Conservation (phyloP, 306 rosid genomes). For the Corylus avellana region DNA sequence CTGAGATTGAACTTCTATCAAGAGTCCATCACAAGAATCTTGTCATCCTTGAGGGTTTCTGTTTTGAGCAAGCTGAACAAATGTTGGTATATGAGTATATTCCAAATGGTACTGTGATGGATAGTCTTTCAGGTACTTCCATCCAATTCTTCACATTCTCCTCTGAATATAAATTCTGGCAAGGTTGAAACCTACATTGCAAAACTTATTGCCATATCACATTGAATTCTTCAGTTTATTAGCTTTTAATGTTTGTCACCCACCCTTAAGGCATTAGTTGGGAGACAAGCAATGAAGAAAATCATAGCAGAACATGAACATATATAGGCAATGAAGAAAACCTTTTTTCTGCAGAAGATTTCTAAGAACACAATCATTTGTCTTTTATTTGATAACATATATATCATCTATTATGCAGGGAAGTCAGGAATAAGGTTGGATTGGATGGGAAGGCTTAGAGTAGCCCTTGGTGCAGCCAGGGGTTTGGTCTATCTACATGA, state of each 20-base stretch:
- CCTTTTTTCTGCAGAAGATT: too few relatives aligned
- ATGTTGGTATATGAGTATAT: slow-evolving; percentile 49
- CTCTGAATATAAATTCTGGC: background rate
- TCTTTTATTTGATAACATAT: background rate
- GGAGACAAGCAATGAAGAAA: background rate
- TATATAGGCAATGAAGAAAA: background rate
- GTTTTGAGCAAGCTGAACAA: slow-evolving; percentile 59
- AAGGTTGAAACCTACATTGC: background rate
- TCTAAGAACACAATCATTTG: background rate
- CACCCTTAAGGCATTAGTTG: too few relatives aligned
- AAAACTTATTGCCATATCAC: too few relatives aligned
- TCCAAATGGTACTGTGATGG: slow-evolving; percentile 49
- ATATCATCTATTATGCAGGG: slow-evolving; percentile 24
- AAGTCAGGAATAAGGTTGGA: slow-evolving; percentile 40
- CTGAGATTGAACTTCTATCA: slow-evolving; percentile 60
- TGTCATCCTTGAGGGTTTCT: slow-evolving; percentile 51
- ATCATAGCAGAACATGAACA: background rate
- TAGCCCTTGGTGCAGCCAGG: slow-evolving; percentile 66
- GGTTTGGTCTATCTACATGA: slow-evolving; percentile 78
- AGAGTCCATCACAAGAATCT: slow-evolving; percentile 60
- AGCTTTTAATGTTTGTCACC: too few relatives aligned
- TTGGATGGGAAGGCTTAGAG: slow-evolving; percentile 39
- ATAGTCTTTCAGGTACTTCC: slow-evolving; percentile 38
- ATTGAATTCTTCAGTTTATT: too few relatives aligned
- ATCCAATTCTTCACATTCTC: background rate